Evolutionary conservation across 306 rosid species (phyloP).

Genomic region (Dryas alaskensis): DNA sequence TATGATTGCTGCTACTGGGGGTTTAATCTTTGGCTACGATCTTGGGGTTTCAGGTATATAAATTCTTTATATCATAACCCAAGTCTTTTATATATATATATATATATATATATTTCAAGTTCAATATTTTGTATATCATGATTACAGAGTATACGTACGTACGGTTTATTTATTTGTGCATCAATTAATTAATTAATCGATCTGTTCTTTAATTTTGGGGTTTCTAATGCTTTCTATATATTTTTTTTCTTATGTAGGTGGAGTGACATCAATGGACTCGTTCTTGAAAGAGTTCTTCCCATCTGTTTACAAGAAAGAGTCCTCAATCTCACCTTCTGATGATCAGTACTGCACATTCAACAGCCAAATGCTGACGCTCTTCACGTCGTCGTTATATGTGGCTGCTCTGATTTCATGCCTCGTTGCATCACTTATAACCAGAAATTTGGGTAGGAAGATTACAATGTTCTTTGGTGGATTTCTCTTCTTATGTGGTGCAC

Average conservation of each 20-base stretch:
- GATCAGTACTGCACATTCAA: conserved; percentile 65
- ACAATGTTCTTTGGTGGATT: conserved; percentile 59
- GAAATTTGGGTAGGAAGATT: conserved; percentile 43
- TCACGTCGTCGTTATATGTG: conserved; percentile 70
- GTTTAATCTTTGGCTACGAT: conserved; percentile 80
- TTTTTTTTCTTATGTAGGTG: conserved; percentile 37
- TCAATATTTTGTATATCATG: too few relatives aligned
- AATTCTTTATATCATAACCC: too few relatives aligned
- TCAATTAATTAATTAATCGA: too few relatives aligned
- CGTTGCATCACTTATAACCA: conserved; percentile 37
- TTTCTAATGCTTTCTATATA: too few relatives aligned
- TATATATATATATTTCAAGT: too few relatives aligned
- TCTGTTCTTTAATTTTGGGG: too few relatives aligned
- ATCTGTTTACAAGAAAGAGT: conserved; percentile 43
- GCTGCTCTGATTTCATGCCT: conserved; percentile 65
- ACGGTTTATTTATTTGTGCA: too few relatives aligned
- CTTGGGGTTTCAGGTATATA: conserved; percentile 76
- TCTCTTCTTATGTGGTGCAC: conserved; percentile 51
- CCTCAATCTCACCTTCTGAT: conserved; percentile 26
- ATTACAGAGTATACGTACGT: too few relatives aligned
- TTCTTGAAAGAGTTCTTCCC: conserved; percentile 57
- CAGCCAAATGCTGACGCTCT: conserved; percentile 55
- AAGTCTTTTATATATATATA: too few relatives aligned
- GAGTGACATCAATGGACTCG: conserved; percentile 77
- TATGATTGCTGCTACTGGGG: conserved; percentile 63